These are phyloP conservation scores for Acmispon strigosus DNA, from an alignment of 306 rosid species.

Conservation along the genomic window DNA sequence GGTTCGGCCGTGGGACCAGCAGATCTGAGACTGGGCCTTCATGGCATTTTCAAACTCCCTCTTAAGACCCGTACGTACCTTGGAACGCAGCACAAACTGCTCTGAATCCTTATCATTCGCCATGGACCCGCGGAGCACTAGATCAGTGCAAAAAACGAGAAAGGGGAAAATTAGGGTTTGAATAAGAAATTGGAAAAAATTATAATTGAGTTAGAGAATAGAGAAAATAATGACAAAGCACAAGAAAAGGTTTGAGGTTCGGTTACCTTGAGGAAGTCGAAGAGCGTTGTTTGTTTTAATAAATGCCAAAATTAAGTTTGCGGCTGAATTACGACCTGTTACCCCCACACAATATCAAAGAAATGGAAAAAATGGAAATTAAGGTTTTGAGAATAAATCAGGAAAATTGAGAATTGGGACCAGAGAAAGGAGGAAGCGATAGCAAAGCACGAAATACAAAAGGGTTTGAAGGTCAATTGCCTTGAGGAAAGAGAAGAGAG, in stretches of 20 bases:
- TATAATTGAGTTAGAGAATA: neutral
- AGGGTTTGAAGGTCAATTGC: too few species aligned
- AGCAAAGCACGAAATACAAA: too few species aligned
- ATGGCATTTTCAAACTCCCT: conserved; percentile 69
- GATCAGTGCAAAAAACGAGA: neutral
- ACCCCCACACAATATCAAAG: too few species aligned
- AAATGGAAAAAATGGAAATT: too few species aligned
- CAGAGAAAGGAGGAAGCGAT: too few species aligned
- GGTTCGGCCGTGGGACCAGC: conserved; percentile 48
- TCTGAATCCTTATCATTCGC: conserved; percentile 50
- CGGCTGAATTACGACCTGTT: too few species aligned
- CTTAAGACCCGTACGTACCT: conserved; percentile 39
- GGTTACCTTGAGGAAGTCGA: conserved; percentile 9
- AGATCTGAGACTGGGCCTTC: conserved; percentile 50
- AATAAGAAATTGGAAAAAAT: neutral
- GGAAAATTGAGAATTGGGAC: too few species aligned
- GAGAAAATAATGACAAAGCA: neutral
- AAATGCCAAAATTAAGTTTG: neutral
- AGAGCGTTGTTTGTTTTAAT: neutral
- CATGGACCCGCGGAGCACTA: conserved; percentile 24
- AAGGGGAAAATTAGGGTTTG: neutral
- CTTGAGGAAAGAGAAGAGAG: too few species aligned
- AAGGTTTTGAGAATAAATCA: too few species aligned
- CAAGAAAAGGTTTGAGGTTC: neutral
- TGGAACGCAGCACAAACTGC: conserved; percentile 30